These are phyloP conservation scores for Hylodesmum podocarpum DNA, from an alignment of 306 rosid species.

Conservation along the genomic window DNA sequence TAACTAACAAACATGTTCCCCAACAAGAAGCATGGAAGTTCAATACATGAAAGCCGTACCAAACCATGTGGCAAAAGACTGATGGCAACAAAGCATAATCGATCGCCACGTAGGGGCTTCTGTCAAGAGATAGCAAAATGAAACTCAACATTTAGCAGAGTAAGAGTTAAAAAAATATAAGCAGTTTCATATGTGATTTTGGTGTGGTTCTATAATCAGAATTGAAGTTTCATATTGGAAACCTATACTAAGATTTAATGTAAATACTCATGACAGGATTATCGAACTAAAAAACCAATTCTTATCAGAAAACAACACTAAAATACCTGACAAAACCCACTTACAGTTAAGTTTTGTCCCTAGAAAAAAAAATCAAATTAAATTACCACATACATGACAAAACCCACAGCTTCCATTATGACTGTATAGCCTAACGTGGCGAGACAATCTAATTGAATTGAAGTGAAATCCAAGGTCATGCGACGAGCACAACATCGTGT, in stretches of 20 bases:
- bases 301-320: too few species aligned
- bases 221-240: too few species aligned
- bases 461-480: constrained; percentile 29
- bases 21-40: neutral
- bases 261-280: too few species aligned
- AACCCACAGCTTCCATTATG: constrained; percentile 35
- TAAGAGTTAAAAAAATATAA: neutral
- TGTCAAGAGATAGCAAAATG: constrained; percentile 26
- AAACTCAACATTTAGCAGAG: constrained; percentile 1
- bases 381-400: constrained; percentile 50
- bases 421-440: constrained; percentile 33
- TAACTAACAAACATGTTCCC: neutral
- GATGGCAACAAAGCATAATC: constrained; percentile 47
- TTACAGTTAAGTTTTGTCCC: too few species aligned
- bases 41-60: constrained; percentile 48
- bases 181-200: too few species aligned
- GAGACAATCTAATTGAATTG: constrained; percentile 40
- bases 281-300: too few species aligned
- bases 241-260: too few species aligned
- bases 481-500: constrained; percentile 25
- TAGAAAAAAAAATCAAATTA: neutral
- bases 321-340: too few species aligned
- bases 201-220: too few species aligned
- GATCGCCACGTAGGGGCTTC: constrained; percentile 40
- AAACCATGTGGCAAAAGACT: constrained; percentile 43